These are phyloP conservation scores for Hanseniaspora occidentalis DNA, from an alignment of 805 yeast species.

Conservation along the genomic window DNA sequence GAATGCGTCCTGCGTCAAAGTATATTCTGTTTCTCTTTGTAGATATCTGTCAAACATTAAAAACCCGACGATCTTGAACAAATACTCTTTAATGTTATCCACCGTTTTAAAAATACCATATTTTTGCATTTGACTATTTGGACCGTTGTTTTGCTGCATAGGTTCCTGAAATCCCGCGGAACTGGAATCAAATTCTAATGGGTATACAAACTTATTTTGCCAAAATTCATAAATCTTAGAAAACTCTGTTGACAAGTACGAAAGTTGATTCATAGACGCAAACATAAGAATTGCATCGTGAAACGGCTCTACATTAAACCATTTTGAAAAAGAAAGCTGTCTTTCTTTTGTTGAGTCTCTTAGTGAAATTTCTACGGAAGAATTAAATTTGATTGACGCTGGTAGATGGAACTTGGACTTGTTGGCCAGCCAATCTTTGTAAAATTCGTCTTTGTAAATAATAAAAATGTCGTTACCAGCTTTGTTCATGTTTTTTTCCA, in stretches of 20 bases:
- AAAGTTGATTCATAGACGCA: slow-evolving; percentile 54
- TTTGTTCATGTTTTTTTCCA: slow-evolving; percentile 45
- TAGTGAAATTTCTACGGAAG: slow-evolving; percentile 73
- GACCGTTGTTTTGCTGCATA: slow-evolving; percentile 8
- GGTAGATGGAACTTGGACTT: slow-evolving; percentile 38
- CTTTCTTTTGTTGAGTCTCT: slow-evolving; percentile 42
- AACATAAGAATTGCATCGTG: slow-evolving; percentile 78
- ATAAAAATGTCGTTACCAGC: slow-evolving; percentile 29
- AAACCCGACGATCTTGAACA: slow-evolving; percentile 60
- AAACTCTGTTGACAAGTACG: slow-evolving; percentile 48
- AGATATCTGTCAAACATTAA: slow-evolving; percentile 64
- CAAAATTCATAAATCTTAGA: slow-evolving; percentile 60
- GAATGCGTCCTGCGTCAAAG: slow-evolving; percentile 48
- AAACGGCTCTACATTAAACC: slow-evolving; percentile 55
- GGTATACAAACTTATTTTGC: slow-evolving; percentile 59
- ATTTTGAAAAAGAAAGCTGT: slow-evolving; percentile 22
- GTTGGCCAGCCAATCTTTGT: slow-evolving; percentile 35
- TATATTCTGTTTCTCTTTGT: slow-evolving; percentile 47
- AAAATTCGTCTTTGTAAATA: slow-evolving; percentile 46
- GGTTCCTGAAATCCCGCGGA: slow-evolving; percentile 15
- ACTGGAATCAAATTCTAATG: slow-evolving; percentile 34
- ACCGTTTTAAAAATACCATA: slow-evolving; percentile 13
- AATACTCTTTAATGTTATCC: slow-evolving; percentile 34
- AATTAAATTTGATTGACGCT: slow-evolving; percentile 56
- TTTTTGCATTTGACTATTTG: slow-evolving; percentile 25